A percentile compares a stretch with the other conserved stretches of the same genome.
phyloP scores from a whole-genome alignment of 495 filamentous ascomycete genomes.

The Glutinoglossum americanum region DNA sequence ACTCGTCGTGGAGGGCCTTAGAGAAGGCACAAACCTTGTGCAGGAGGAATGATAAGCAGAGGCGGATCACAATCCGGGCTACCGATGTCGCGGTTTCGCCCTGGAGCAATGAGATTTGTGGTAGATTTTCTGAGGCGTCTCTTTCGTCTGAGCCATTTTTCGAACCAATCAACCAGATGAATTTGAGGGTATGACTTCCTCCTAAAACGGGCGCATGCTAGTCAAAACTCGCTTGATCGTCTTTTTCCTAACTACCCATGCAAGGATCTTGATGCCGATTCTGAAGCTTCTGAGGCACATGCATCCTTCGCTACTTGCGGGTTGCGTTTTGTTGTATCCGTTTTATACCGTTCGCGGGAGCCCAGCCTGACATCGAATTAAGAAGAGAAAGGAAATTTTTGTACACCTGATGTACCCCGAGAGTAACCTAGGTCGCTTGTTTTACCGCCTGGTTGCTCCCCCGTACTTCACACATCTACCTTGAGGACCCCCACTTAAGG shows the following conservation, averaged over 20 bases:
- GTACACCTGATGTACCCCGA: too few relatives aligned
- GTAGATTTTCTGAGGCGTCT: not conserved
- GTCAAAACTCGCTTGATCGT: not conserved
- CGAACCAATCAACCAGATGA: not conserved
- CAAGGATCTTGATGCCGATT: too few relatives aligned
- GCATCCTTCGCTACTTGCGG: too few relatives aligned
- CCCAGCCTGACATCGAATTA: too few relatives aligned
- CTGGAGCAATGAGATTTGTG: not conserved
- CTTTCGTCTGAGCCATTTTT: not conserved
- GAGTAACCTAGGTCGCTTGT: too few relatives aligned
- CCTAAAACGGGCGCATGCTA: not conserved
- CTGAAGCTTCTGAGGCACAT: too few relatives aligned
- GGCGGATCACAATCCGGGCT: not conserved
- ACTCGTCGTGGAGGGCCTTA: conserved; percentile 35
- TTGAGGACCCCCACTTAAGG: too few relatives aligned
- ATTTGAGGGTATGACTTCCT: not conserved
- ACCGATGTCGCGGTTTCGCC: not conserved
- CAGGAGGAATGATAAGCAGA: conserved; percentile 14
- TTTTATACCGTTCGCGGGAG: not conserved
- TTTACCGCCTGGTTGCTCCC: too few relatives aligned
- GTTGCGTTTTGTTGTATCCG: too few relatives aligned
- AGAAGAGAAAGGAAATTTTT: too few relatives aligned
- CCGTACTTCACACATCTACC: too few relatives aligned
- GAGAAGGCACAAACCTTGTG: conserved; percentile 21
- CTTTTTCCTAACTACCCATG: too few relatives aligned